phyloP scores from a whole-genome alignment of 257 asterid genomes.

The Lavandula angustifolia region DNA sequence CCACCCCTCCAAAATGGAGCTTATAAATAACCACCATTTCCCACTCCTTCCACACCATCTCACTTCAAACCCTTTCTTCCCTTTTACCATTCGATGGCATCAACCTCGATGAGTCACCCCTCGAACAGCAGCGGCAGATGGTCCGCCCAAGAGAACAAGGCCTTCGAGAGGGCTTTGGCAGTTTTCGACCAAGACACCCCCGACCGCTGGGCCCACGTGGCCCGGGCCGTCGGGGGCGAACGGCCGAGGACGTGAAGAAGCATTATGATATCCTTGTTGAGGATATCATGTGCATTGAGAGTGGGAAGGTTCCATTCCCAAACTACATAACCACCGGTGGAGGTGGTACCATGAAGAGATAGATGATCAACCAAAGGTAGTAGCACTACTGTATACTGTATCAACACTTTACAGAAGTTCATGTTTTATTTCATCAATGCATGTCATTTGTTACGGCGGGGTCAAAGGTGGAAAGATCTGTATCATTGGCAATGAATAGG shows the following conservation, averaged over 20 bases:
- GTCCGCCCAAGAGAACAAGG: conserved; percentile 76
- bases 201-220: conserved; percentile 83
- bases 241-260: conserved; percentile 69
- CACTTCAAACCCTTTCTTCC: no score
- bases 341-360: no score
- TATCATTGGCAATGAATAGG: conserved; percentile 18
- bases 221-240: conserved; percentile 74
- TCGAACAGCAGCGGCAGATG: conserved; percentile 36
- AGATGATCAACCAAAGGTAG: no score
- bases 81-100: conserved; percentile 44
- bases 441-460: no score
- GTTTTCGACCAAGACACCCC: conserved; percentile 72
- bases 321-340: conserved; percentile 22
- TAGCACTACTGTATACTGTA: no score
- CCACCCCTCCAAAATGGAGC: conserved; percentile 17
- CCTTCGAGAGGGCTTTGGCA: conserved; percentile 76
- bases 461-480: conserved; percentile 8
- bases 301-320: conserved; percentile 72
- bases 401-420: no score
- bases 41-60: conserved; percentile 29
- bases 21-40: conserved; percentile 40
- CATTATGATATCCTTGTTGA: conserved; percentile 66
- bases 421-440: no score
- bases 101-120: conserved; percentile 42
- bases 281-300: conserved; percentile 64